Base-by-base conservation (phyloP, 2,329 filamentous ascomycete species). In the Penicillium occitanis region DNA sequence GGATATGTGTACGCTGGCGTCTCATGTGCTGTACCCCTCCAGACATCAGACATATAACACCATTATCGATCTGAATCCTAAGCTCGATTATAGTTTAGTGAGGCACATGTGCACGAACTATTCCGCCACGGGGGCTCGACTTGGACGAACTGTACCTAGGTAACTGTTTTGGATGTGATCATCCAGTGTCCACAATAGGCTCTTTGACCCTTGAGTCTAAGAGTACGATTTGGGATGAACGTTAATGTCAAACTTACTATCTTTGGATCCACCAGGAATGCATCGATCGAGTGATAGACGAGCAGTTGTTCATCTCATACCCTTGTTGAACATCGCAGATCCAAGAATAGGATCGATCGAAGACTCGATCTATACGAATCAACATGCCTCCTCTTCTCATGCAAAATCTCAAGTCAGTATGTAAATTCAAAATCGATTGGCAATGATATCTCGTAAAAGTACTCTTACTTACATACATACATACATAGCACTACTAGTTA, bases 1-100 rank as follows among this genome's bases (percentile, higher is more conserved):
- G 33, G 19, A 37, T 22, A 11, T 57, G 17, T 57, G 30, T 22
- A 57, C n/a, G 33, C 25, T 25, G 25, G 25, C 53, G 53, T 57
- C 53, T 57, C 53, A 57, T 40, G 53, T 57, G 33, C 53, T 37
- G 33, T 37, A 57, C 53, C 53, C 53, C 53, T 57, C 53, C 53
- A 37, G 53, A 57, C 53, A 35, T 37, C 33, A n/a, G 53, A 37
- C 33, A 55, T 25, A 22, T 57, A n/a, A 28, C 17, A 33, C 30
- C 6, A 33, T 14, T 35, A 14, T 37, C n/a, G 3, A 57, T 37
- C 30, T 22, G 22, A 13, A 14, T 57, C 30, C 37, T 57, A 57
- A 57, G 30, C 51, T 55, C 28, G 17, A 55, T 11, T 55, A 19
- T 19, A 30, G 53, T 14, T 37, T 57, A 57, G 33, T 25, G 33